Evolutionary conservation across 2,329 filamentous ascomycete genomes (phyloP).

Genomic region (Celoporthe dispersa): DNA sequence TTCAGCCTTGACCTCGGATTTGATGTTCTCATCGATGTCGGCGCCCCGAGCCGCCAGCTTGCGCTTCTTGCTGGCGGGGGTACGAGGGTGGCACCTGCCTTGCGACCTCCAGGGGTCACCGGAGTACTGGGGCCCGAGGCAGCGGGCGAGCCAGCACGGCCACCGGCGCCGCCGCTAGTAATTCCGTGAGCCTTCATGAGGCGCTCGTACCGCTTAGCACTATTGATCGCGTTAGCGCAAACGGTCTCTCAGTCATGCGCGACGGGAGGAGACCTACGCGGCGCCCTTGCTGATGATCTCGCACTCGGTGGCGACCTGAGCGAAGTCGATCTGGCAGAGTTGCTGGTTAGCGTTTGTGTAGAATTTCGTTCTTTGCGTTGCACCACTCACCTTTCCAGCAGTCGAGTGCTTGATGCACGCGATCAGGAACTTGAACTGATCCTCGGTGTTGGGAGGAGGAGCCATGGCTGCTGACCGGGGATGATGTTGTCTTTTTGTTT

Average conservation of each 20-base stretch:
- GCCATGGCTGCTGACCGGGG: slow-evolving; percentile 48
- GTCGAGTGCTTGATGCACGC: slow-evolving; percentile 65
- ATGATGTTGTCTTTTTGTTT: slow-evolving; percentile 21
- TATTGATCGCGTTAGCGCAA: slow-evolving; percentile 37
- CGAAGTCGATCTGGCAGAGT: slow-evolving; percentile 63
- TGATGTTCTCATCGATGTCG: slow-evolving; percentile 31
- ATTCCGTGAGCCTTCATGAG: slow-evolving; percentile 65
- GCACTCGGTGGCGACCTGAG: slow-evolving; percentile 66
- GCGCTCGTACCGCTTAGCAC: slow-evolving; percentile 70
- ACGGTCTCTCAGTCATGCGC: not conserved
- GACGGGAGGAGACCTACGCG: slow-evolving; percentile 59
- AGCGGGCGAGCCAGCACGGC: slow-evolving; percentile 28
- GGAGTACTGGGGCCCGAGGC: slow-evolving; percentile 24
- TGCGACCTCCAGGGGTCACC: slow-evolving; percentile 19
- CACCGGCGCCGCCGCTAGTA: slow-evolving; percentile 33
- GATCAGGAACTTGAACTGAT: slow-evolving; percentile 68
- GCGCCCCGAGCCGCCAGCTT: slow-evolving; percentile 26
- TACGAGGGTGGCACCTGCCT: slow-evolving; percentile 15
- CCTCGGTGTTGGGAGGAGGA: slow-evolving; percentile 52
- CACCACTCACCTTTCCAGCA: slow-evolving; percentile 59
- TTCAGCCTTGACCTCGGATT: slow-evolving; percentile 13
- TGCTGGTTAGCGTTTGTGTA: slow-evolving; percentile 27
- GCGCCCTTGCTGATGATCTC: slow-evolving; percentile 68
- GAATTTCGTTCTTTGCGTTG: too few species aligned
- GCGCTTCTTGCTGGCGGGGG: slow-evolving; percentile 33